A percentile compares a stretch with the other conserved stretches of the same genome.
phyloP scores from a whole-genome alignment of 2,329 filamentous ascomycete genomes.

The Paracamarosporium sp. region DNA sequence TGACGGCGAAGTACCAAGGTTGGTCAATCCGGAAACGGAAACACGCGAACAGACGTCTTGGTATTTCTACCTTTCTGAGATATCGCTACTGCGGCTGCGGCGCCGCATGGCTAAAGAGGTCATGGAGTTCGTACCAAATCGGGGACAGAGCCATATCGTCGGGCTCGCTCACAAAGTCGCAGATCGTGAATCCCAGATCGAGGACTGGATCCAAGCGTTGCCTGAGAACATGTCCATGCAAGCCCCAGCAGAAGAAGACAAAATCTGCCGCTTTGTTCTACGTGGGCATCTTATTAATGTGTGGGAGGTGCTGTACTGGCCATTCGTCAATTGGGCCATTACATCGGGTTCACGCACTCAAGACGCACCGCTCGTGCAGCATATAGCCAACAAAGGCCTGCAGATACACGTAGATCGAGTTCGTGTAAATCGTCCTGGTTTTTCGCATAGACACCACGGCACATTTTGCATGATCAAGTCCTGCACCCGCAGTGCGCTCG shows the following conservation, averaged over 20 bases:
- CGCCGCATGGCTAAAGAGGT: neutral
- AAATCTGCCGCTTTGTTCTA: constrained; percentile 3
- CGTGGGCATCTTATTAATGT: constrained; percentile 5
- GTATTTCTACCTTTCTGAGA: constrained; percentile 19
- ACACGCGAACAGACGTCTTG: neutral
- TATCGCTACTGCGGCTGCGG: constrained; percentile 10
- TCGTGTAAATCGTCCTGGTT: too few relatives aligned
- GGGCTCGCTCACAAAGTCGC: neutral
- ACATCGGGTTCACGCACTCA: neutral
- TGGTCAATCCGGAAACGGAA: neutral
- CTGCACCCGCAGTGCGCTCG: too few relatives aligned
- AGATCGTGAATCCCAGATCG: neutral
- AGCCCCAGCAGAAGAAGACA: neutral
- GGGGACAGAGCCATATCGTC: neutral
- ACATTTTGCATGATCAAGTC: too few relatives aligned
- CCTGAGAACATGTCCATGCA: neutral
- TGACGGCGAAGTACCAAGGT: neutral
- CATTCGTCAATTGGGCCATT: neutral
- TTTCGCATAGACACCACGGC: too few relatives aligned
- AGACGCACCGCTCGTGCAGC: too few relatives aligned
- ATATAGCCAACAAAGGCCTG: too few relatives aligned
- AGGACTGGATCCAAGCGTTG: constrained; percentile 4
- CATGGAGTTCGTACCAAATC: neutral
- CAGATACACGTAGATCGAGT: too few relatives aligned
- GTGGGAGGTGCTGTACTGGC: constrained; percentile 5